These are phyloP conservation scores for Pseudozyma sp. DNA, from an alignment of 1,284 basidiomycete species.

Conservation along the genomic window DNA sequence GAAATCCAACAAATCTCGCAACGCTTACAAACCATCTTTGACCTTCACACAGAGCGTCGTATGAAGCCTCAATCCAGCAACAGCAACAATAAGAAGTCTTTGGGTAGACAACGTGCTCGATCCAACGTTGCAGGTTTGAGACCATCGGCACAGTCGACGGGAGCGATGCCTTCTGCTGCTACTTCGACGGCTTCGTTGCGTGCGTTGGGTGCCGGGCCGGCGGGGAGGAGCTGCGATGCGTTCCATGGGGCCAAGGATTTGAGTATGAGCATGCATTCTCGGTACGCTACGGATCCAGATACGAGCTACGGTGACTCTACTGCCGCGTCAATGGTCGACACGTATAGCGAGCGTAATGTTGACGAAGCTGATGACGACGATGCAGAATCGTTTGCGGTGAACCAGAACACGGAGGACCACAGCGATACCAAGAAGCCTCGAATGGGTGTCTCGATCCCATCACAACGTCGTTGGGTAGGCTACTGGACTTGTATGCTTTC, in stretches of 20 bases:
- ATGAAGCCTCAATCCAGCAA: conserved; percentile 47
- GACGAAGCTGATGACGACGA: conserved; percentile 2
- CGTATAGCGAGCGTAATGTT: background rate
- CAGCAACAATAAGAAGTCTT: conserved; percentile 1
- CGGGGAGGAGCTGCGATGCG: conserved; percentile 45
- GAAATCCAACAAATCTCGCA: conserved; percentile 47
- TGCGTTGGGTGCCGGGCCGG: conserved; percentile 35
- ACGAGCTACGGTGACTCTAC: conserved; percentile 10
- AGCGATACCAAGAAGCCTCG: conserved; percentile 27
- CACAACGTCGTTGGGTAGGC: conserved; percentile 56
- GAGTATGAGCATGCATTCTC: conserved; percentile 15
- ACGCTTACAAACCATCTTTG: conserved; percentile 55
- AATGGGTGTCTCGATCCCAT: conserved; percentile 58
- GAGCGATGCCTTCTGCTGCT: conserved; percentile 34
- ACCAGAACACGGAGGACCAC: conserved; percentile 47
- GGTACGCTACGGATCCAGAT: conserved; percentile 18
- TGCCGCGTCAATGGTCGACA: conserved; percentile 8
- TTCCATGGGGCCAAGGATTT: conserved; percentile 23
- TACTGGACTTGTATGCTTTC: conserved; percentile 59
- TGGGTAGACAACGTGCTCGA: background rate
- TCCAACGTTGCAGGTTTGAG: conserved; percentile 29
- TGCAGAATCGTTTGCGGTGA: conserved; percentile 28
- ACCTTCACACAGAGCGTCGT: conserved; percentile 56
- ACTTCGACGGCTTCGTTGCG: conserved; percentile 21
- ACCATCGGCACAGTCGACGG: conserved; percentile 38